Evolutionary conservation across 2,329 filamentous ascomycete genomes (phyloP).

Genomic region (Fusarium buxicola): DNA sequence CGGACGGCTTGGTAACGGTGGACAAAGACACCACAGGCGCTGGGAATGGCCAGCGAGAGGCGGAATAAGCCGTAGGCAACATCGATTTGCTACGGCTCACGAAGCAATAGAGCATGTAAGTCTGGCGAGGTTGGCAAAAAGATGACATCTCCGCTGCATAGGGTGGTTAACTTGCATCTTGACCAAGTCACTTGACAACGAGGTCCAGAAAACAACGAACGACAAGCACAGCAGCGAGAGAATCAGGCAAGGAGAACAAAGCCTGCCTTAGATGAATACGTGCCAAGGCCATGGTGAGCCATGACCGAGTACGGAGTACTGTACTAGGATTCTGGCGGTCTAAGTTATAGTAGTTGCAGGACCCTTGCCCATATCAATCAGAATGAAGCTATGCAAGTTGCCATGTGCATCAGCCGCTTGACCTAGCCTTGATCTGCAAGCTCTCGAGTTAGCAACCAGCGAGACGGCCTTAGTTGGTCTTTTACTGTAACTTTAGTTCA

Average conservation of each 20-base stretch:
- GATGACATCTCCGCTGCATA: no score
- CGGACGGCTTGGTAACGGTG: background rate
- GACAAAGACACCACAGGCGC: background rate
- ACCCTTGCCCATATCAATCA: background rate
- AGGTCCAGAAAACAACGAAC: background rate
- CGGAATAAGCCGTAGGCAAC: background rate
- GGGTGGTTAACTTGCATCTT: background rate
- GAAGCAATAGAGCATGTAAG: no score
- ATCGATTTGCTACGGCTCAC: no score
- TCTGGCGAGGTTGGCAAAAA: no score
- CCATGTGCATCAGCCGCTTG: slow-evolving; percentile 1
- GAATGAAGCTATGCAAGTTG: background rate
- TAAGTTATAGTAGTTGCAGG: background rate
- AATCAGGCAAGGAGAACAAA: background rate
- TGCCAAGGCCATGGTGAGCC: background rate
- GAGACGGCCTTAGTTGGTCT: background rate
- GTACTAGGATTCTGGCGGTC: background rate
- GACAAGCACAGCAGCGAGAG: background rate
- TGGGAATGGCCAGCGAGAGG: background rate
- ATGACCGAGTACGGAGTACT: no score
- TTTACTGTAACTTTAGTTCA: background rate
- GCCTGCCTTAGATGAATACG: background rate
- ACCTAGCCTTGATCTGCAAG: background rate
- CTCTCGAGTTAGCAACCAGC: slow-evolving; percentile 3
- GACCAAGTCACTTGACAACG: background rate